phyloP scores from a whole-genome alignment of 2,329 filamentous ascomycete species.

The Stagonosporopsis cucurbitacearum region DNA sequence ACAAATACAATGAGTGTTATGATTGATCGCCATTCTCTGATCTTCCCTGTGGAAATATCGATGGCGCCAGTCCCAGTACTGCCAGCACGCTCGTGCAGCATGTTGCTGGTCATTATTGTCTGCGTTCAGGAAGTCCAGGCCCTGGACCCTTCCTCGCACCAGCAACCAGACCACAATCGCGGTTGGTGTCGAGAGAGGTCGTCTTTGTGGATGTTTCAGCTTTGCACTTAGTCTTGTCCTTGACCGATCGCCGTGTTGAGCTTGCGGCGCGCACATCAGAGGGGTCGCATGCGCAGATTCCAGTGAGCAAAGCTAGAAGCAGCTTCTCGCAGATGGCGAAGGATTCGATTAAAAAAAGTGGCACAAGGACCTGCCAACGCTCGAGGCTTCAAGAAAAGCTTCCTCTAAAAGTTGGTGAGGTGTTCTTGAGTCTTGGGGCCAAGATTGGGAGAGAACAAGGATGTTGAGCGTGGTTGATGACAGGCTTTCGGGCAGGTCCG shows the following conservation, averaged over 20 bases:
- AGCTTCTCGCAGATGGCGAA: neutral
- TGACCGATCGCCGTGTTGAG: neutral
- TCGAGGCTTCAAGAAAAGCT: neutral
- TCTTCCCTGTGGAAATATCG: conserved; percentile 55
- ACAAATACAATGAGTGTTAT: conserved; percentile 73
- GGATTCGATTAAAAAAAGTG: neutral
- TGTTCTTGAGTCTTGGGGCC: neutral
- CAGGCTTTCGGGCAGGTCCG: neutral
- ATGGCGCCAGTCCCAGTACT: neutral
- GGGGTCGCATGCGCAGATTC: neutral
- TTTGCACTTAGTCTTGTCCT: neutral
- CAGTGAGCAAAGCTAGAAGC: neutral
- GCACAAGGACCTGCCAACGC: neutral
- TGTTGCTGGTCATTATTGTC: neutral
- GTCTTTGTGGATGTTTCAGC: neutral
- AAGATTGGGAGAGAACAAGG: neutral
- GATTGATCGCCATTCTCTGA: conserved; percentile 72
- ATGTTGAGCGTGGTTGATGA: neutral
- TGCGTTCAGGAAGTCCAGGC: neutral
- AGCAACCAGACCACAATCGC: neutral
- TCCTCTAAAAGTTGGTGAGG: neutral
- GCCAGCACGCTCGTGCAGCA: conserved; percentile 2
- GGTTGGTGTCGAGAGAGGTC: neutral
- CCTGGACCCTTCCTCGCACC: neutral
- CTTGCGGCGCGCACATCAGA: neutral